phyloP scores from a whole-genome alignment of 2,329 filamentous ascomycete species.

The Epicoccum nigrum region DNA sequence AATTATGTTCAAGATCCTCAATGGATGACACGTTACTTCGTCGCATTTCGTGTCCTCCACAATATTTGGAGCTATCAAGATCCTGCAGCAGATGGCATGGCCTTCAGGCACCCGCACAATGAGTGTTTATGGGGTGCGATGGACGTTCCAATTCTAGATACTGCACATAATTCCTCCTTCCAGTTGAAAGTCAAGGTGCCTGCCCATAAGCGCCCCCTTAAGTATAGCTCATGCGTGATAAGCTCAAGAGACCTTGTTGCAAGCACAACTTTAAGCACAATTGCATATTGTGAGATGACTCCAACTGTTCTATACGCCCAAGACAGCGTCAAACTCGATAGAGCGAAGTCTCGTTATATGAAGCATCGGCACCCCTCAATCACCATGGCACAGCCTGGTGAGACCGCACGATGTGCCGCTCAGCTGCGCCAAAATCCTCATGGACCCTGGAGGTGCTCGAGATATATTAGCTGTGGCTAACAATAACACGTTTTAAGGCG shows the following conservation, averaged over 20 bases:
- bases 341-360: conserved; percentile 14
- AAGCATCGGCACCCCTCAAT: conserved; percentile 14
- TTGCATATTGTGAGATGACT: conserved; percentile 2
- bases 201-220: not conserved
- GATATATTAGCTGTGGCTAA: conserved; percentile 19
- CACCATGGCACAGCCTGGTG: conserved; percentile 12
- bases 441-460: conserved; percentile 19
- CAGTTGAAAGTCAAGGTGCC: not conserved
- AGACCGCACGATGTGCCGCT: conserved; percentile 7
- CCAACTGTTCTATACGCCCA: conserved; percentile 12
- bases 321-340: conserved; percentile 11
- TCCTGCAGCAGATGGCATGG: too few relatives aligned
- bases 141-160: not conserved
- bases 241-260: not conserved
- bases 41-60: not conserved
- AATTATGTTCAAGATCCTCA: not conserved
- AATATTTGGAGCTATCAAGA: not conserved
- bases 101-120: too few relatives aligned
- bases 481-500: conserved; percentile 16
- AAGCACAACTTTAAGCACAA: conserved; percentile 14
- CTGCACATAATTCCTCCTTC: not conserved
- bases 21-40: conserved; percentile 4
- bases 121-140: too few relatives aligned
- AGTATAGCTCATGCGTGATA: conserved; percentile 4
- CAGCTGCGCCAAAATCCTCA: conserved; percentile 13